Evolutionary conservation across 1,284 basidiomycete genomes (phyloP).

Genomic region (Meripilus lineatus): DNA sequence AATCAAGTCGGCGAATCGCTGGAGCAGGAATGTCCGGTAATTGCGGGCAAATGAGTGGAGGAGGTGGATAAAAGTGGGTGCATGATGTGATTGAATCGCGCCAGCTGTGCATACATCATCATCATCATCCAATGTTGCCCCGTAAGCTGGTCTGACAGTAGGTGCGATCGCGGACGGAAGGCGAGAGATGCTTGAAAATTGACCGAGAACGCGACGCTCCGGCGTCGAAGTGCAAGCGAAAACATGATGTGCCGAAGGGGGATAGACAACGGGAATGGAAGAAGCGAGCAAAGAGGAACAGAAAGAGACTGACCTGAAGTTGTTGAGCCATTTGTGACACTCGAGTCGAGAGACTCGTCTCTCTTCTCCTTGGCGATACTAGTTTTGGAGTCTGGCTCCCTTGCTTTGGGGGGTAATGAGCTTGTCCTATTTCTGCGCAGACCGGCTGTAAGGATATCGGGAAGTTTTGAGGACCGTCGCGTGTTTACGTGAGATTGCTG

Average conservation of each 20-base stretch:
- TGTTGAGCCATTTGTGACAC: conserved; percentile 4
- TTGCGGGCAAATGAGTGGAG: too few relatives aligned
- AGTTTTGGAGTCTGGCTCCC: not conserved
- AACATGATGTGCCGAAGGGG: not conserved
- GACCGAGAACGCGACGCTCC: too few relatives aligned
- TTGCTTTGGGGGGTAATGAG: conserved; percentile 4
- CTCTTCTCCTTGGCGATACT: not conserved
- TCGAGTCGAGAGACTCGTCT: conserved; percentile 1
- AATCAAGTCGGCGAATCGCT: too few relatives aligned
- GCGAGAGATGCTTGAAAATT: too few relatives aligned
- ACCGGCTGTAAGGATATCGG: conserved; percentile 6
- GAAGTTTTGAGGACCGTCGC: conserved; percentile 1
- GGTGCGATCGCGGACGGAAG: too few relatives aligned
- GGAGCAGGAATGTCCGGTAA: too few relatives aligned
- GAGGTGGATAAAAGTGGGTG: too few relatives aligned
- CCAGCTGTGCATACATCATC: too few relatives aligned
- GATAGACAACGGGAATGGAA: not conserved
- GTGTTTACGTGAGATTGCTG: not conserved
- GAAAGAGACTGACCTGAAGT: conserved; percentile 7
- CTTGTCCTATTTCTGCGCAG: conserved; percentile 7
- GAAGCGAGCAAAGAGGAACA: not conserved
- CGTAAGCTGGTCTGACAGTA: too few relatives aligned
- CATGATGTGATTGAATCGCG: too few relatives aligned
- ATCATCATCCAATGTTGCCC: too few relatives aligned
- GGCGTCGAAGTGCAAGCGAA: not conserved